A percentile compares a stretch with the other conserved stretches of the same genome.
Evolutionary conservation across 2,329 filamentous ascomycete genomes (phyloP).

Genomic region (Fusarium nygamai): DNA sequence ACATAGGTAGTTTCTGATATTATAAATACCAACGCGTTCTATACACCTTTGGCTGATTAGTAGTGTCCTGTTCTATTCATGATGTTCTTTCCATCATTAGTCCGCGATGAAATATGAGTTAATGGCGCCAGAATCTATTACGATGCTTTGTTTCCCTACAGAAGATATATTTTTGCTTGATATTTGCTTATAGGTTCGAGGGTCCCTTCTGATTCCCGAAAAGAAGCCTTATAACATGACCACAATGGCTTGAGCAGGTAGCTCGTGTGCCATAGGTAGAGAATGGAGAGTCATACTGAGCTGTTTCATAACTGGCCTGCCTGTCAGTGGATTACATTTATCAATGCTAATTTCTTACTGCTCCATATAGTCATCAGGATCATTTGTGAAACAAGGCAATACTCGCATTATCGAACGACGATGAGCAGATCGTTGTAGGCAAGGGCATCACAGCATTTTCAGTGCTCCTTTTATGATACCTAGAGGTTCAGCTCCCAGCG

Average conservation of each 20-base stretch:
- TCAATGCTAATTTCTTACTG: not conserved
- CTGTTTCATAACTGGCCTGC: not conserved
- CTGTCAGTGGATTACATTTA: not conserved
- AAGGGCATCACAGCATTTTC: not conserved
- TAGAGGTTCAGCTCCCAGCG: not conserved
- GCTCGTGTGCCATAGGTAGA: not conserved
- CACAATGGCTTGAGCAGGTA: not conserved
- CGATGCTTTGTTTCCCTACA: not conserved
- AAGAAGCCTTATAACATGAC: not conserved
- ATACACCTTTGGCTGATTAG: not conserved
- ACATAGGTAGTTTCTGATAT: slow-evolving; percentile 4
- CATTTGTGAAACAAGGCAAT: not conserved
- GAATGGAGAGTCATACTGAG: not conserved
- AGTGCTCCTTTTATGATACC: not conserved
- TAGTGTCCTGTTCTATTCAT: not conserved
- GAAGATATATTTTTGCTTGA: not conserved
- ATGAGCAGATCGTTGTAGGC: not conserved
- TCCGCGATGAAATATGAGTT: not conserved
- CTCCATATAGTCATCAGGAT: too few relatives aligned
- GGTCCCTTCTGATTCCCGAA: too few relatives aligned
- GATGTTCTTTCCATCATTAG: not conserved
- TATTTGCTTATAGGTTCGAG: not conserved
- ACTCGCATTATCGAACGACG: not conserved
- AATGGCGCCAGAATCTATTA: not conserved
- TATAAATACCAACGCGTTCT: not conserved